Conservation (phyloP, 1,139 yeast genomes). For the Suhomyces maxii region DNA sequence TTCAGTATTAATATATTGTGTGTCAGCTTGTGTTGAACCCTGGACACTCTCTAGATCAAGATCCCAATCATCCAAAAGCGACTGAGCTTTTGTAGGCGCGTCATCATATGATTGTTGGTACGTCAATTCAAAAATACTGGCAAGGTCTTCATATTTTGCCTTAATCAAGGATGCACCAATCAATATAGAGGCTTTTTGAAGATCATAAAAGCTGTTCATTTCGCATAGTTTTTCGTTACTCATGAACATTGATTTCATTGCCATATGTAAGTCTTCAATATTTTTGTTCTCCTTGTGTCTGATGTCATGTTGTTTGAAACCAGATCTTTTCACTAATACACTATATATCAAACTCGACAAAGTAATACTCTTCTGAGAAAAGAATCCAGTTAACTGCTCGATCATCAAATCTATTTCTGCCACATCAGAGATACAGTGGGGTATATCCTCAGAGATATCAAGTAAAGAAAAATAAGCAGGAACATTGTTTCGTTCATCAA, state of each 20-base stretch:
- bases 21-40: slow-evolving; percentile 5
- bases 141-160: slow-evolving; percentile 16
- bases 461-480: slow-evolving; percentile 23
- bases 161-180: slow-evolving; percentile 30
- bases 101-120: slow-evolving; percentile 13
- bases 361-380: slow-evolving; percentile 26
- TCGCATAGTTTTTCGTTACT: slow-evolving; percentile 8
- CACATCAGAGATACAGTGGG: slow-evolving; percentile 29
- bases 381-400: slow-evolving; percentile 43
- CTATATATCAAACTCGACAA: slow-evolving; percentile 14
- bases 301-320: slow-evolving; percentile 1
- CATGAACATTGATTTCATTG: slow-evolving; percentile 10
- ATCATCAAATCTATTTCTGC: slow-evolving; percentile 53
- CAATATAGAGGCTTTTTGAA: slow-evolving; percentile 21
- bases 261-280: slow-evolving; percentile 13
- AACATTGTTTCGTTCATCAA: background rate
- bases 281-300: slow-evolving; percentile 5
- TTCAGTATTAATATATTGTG: slow-evolving; percentile 8
- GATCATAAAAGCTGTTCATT: slow-evolving; percentile 16
- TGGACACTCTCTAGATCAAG: slow-evolving; percentile 5
- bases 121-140: slow-evolving; percentile 10
- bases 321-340: slow-evolving; percentile 8
- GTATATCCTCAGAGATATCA: slow-evolving; percentile 25
- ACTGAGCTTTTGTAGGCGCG: slow-evolving; percentile 22
- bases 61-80: slow-evolving; percentile 32